These are phyloP conservation scores for Bromus sterilis DNA, from an alignment of 176 grass and related monocot species.

Conservation along the genomic window DNA sequence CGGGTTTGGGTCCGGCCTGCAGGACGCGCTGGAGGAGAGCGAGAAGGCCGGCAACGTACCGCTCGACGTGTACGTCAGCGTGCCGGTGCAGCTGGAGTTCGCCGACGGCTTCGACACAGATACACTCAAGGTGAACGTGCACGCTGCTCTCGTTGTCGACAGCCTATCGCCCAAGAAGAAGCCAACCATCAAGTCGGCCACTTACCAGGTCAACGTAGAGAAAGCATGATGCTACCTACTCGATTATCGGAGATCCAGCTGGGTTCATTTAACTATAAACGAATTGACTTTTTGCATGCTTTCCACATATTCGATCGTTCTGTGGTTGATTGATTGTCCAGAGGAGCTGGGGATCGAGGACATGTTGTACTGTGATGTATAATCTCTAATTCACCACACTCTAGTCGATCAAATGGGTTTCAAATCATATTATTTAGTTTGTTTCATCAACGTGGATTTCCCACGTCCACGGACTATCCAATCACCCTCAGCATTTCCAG, in stretches of 20 bases:
- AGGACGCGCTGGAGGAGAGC: conserved; percentile 61
- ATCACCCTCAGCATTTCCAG: too few species aligned
- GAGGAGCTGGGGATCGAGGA: background rate
- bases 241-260: background rate
- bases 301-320: background rate
- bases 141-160: conserved; percentile 66
- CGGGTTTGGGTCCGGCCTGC: conserved; percentile 33
- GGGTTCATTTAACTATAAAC: background rate
- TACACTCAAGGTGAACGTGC: conserved; percentile 59
- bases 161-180: conserved; percentile 67
- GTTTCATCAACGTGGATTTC: too few species aligned
- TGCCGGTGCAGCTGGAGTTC: conserved; percentile 43
- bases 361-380: background rate
- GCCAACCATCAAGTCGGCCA: conserved; percentile 51
- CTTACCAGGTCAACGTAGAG: conserved; percentile 51
- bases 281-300: background rate
- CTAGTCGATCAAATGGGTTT: background rate
- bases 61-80: conserved; percentile 55
- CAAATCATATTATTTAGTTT: background rate
- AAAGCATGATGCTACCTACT: too few species aligned
- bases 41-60: conserved; percentile 48
- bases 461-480: too few species aligned
- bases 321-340: background rate
- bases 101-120: conserved; percentile 4
- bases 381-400: background rate